Base-by-base conservation (phyloP, 441 rosid species). In the Erodium texanum region DNA sequence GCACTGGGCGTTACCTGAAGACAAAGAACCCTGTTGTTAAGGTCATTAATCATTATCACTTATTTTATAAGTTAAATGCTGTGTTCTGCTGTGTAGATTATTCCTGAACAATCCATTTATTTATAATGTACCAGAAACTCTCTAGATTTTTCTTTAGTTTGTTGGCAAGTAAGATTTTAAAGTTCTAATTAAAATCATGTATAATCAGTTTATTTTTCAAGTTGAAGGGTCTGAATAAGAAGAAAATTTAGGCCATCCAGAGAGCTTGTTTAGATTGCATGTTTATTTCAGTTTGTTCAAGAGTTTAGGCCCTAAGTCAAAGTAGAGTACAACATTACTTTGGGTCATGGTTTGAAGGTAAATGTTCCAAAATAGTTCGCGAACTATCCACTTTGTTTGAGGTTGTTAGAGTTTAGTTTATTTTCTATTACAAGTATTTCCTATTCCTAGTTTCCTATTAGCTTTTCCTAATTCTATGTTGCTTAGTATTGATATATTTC, bases 1-100 rank as follows among this genome's bases (percentile, higher is more conserved):
- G 96, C 63, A 83, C 92, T 59, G 96, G 96, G 56, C 68, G 85
- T 58, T 93, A 82, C 86, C 81, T 91, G 73, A 91, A 89, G 74
- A 82, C 78, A 86, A 88, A 86, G 92, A 89, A 89, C 74, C 79
- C 76, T 65, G 79, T 81, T 48, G 76, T 91, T 54, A 81, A 87
- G 95, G 97, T 87, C 34, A 52, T 18, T 52, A n/a, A n/a, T n/a
- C 29, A 27, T 27, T 27, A 52, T 16, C 22, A 52, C n/a, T 0
- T 4, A 52, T 52, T 52, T 18, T 16, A 15, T 52, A 52, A 7
- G 22, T 52, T 52, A n/a, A 52, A 52, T 52, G 19, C 9, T n/a
- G 22, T 3, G 36, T 32, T 32, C 36, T 52, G 59, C 20, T 52
- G 20, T 18, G 5, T 52, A n/a, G 59, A 18, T 18, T 18, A 52